A percentile compares a stretch with the other conserved stretches of the same genome.
These are phyloP conservation scores for Sorghum bicolor DNA, from an alignment of 176 grass and related monocot genomes.

Conservation along the genomic window DNA sequence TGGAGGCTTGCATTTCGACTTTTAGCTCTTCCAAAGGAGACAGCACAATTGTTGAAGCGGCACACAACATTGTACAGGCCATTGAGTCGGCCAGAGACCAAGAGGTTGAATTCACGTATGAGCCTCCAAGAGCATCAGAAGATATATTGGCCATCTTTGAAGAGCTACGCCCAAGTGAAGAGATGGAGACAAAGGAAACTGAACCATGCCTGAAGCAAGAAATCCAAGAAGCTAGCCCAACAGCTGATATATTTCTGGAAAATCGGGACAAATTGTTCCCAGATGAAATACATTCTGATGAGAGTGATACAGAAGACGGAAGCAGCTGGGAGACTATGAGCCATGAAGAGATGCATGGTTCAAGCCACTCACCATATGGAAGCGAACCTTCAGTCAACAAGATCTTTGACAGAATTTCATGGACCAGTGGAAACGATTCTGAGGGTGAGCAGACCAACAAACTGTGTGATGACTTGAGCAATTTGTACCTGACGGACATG, in stretches of 20 bases:
- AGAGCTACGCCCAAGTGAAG: constrained; percentile 48
- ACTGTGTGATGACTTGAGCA: constrained; percentile 24
- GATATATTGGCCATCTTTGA: constrained; percentile 81
- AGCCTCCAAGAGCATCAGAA: constrained; percentile 61
- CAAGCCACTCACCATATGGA: constrained; percentile 56
- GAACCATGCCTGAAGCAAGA: constrained; percentile 44
- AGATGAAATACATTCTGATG: constrained; percentile 38
- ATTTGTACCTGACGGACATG: constrained; percentile 28
- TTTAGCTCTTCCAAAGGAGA: constrained; percentile 36
- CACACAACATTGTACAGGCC: constrained; percentile 45
- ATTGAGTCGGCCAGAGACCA: constrained; percentile 45
- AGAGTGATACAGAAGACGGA: constrained; percentile 53
- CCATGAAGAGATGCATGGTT: constrained; percentile 60
- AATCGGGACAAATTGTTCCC: constrained; percentile 44
- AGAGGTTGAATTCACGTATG: constrained; percentile 61
- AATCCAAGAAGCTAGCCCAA: constrained; percentile 41
- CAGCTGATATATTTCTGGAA: constrained; percentile 54
- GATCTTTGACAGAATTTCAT: constrained; percentile 42
- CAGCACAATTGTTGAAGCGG: constrained; percentile 27
- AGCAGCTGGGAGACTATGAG: constrained; percentile 91
- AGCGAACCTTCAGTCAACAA: constrained; percentile 67
- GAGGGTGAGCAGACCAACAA: constrained; percentile 11
- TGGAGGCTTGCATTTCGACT: constrained; percentile 37
- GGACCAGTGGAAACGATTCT: constrained; percentile 37
- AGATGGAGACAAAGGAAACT: constrained; percentile 22